A percentile compares a stretch with the other conserved stretches of the same genome.
Conservation (phyloP, 2,329 filamentous ascomycete genomes). For the Fusarium sp. region DNA sequence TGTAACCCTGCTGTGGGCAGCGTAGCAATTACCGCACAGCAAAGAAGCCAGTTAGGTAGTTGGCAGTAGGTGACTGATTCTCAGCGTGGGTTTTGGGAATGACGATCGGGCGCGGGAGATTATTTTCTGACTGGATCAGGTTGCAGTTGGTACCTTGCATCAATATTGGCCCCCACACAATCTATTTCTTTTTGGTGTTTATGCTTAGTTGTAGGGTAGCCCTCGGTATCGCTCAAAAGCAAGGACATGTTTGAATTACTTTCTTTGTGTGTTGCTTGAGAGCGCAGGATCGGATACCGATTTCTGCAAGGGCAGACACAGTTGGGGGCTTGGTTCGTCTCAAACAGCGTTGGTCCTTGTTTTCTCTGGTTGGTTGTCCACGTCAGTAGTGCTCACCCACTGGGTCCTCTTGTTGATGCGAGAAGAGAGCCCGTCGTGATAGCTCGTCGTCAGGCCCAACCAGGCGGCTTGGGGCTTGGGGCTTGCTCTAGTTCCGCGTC, state of each 20-base stretch:
- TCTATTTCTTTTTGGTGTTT: background rate
- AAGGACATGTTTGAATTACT: conserved; percentile 14
- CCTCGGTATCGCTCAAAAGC: conserved; percentile 6
- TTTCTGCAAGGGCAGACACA: conserved; percentile 25
- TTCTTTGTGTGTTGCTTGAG: conserved; percentile 4
- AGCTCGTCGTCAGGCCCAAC: background rate
- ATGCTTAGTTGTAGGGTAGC: conserved; percentile 15
- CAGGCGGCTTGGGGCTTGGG: background rate
- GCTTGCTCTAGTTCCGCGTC: conserved; percentile 1
- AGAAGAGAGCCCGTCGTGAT: background rate
- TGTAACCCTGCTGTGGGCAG: conserved; percentile 6
- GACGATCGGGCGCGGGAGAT: background rate
- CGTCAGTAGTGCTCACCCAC: conserved; percentile 21
- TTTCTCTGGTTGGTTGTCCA: conserved; percentile 6
- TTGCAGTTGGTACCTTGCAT: conserved; percentile 35
- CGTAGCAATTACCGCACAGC: too few species aligned
- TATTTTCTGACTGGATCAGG: conserved; percentile 2
- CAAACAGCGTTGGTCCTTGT: conserved; percentile 6
- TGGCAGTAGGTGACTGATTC: conserved; percentile 1
- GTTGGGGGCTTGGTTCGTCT: conserved; percentile 3
- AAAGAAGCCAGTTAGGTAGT: too few species aligned
- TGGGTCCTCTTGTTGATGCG: background rate
- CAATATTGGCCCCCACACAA: conserved; percentile 8
- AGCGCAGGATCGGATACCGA: conserved; percentile 21
- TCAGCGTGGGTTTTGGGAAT: conserved; percentile 4